Conservation (phyloP, 352 stramenopile species). For the Phytophthora lateralis region DNA sequence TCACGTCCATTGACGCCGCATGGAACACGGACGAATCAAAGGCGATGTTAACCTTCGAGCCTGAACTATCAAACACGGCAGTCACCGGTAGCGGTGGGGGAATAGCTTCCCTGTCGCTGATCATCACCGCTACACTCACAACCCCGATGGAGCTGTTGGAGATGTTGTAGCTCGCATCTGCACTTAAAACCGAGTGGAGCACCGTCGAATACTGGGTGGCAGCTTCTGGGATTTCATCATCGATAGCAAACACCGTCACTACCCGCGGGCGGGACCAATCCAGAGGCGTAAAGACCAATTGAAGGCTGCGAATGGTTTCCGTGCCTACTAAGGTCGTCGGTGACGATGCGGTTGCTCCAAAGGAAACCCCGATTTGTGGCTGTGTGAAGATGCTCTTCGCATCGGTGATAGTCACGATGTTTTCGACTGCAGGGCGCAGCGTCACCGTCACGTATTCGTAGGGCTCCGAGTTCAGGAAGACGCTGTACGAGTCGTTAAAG, state of each 20-base stretch:
- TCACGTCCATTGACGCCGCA: conserved; percentile 61
- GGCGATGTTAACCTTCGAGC: conserved; percentile 52
- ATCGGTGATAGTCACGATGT: conserved; percentile 44
- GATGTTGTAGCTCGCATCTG: conserved; percentile 66
- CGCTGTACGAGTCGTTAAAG: conserved; percentile 79
- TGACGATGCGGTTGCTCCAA: conserved; percentile 25
- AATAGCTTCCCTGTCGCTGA: conserved; percentile 69
- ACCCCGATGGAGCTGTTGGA: conserved; percentile 56
- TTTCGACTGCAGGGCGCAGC: conserved; percentile 45
- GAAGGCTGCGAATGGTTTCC: conserved; percentile 27
- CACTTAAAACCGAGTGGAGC: conserved; percentile 45
- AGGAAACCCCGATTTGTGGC: conserved; percentile 40
- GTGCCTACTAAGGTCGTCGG: conserved; percentile 14
- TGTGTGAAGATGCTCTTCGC: conserved; percentile 23
- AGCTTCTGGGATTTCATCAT: conserved; percentile 63
- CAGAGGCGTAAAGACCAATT: conserved; percentile 67
- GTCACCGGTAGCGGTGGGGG: conserved; percentile 54
- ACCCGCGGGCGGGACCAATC: conserved; percentile 54
- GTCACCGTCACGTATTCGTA: conserved; percentile 63
- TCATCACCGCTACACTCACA: conserved; percentile 49
- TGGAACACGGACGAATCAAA: conserved; percentile 80
- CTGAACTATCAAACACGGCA: conserved; percentile 57
- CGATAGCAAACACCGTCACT: conserved; percentile 63
- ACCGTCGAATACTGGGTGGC: conserved; percentile 65
- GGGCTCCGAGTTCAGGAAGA: conserved; percentile 65